phyloP scores from a whole-genome alignment of 1,139 yeast genomes.

The Casaregolazyma lundiana region DNA sequence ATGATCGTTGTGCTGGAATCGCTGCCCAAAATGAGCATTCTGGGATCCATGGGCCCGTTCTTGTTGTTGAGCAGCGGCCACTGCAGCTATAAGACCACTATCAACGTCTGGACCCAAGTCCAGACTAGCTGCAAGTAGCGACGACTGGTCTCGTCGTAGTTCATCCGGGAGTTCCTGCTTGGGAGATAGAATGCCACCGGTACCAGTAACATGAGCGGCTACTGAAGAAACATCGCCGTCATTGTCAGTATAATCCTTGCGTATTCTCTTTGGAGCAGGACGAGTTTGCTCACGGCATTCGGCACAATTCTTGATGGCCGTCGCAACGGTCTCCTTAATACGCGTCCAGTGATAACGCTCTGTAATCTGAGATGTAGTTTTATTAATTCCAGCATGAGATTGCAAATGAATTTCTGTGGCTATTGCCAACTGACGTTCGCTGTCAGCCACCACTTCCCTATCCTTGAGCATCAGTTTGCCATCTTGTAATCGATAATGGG shows the following conservation, averaged over 20 bases:
- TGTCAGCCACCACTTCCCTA: slow-evolving; percentile 75
- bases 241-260: slow-evolving; percentile 18
- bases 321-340: slow-evolving; percentile 80
- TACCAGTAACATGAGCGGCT: slow-evolving; percentile 15
- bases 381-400: slow-evolving; percentile 86
- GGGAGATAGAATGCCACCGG: slow-evolving; percentile 8
- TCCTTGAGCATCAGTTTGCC: slow-evolving; percentile 76
- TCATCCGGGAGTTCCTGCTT: slow-evolving; percentile 7
- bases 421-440: slow-evolving; percentile 66
- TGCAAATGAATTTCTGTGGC: slow-evolving; percentile 66
- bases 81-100: slow-evolving; percentile 58
- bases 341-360: slow-evolving; percentile 89
- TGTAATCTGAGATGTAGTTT: slow-evolving; percentile 71
- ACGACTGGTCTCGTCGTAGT: slow-evolving; percentile 12
- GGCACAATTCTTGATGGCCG: slow-evolving; percentile 70
- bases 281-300: slow-evolving; percentile 54
- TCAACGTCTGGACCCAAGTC: slow-evolving; percentile 46
- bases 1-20: slow-evolving; percentile 9
- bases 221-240: slow-evolving; percentile 18
- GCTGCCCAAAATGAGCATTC: slow-evolving; percentile 8
- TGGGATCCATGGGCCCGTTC: slow-evolving; percentile 14
- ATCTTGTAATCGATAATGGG: slow-evolving; percentile 64
- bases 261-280: slow-evolving; percentile 27
- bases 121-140: slow-evolving; percentile 21
- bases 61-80: slow-evolving; percentile 48